Base-by-base conservation (phyloP, 345 rosid species). In the Aegle marmelos region DNA sequence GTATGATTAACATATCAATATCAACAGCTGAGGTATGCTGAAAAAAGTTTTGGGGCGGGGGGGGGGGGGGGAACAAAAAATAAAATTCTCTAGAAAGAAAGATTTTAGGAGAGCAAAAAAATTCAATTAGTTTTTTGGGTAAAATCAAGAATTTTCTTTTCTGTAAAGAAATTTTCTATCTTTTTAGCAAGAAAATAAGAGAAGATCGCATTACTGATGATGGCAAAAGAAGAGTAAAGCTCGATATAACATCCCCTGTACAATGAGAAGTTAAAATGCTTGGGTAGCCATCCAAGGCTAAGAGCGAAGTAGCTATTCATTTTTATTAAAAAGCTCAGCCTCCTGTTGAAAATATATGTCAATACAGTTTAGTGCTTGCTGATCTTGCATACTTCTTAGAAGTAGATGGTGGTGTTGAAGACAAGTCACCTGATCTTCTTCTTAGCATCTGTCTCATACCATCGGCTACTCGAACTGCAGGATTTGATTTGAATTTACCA, bases 401-500 rank as follows among this genome's bases (percentile, higher is more conserved):
- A 53, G 82, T 74, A 73, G 90, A 85, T 14, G 90, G 58, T 3
- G 90, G 67, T 3, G 90, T 76, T 31, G 92, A 85, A 22, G 93
- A 78, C 63, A 91, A 81, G 2, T 87, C 90, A 27, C 97, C 90
- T 17, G 98, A 89, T 57, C 98, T 86, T 87, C 98, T 82, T 82
- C 99, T 74, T 63, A 96, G 87, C 97, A 96, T 90, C 95, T 91
- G 98, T 81, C 93, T 89, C 99, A 96, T 89, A 6, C 98, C 98
- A 33, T 96, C 92, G 28, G 99, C 98, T 1, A 96, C 99, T 24
- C 86, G 83, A 72, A 91, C 91, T 0, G 99, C 99, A 2, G 99
- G 99, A 78, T 94, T 89, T 0, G 93, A 83, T 76, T 89, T 94
- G 87, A 88, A 91, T 77, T 92, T 94, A 4, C 97, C 93, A 80